Evolutionary conservation across 106 monocot species (phyloP).

Genomic region (Gastrodia elata): DNA sequence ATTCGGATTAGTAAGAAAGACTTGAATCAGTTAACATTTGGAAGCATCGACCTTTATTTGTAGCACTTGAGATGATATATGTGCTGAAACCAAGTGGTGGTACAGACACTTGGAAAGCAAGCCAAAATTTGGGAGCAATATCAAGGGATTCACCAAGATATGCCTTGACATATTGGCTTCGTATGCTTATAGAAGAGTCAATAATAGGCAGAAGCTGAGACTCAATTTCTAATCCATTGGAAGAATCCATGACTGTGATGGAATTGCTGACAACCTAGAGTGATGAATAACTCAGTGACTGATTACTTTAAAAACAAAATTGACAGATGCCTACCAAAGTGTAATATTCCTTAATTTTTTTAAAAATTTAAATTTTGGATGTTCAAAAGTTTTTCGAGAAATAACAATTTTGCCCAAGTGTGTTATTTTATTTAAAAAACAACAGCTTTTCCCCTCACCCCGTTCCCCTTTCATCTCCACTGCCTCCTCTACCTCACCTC

Average conservation of each 20-base stretch:
- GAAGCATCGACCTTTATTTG: constrained; percentile 34
- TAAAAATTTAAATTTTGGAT: too few species aligned
- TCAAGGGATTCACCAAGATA: constrained; percentile 49
- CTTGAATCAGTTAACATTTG: not conserved
- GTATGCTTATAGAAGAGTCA: constrained; percentile 25
- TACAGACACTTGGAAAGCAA: constrained; percentile 73
- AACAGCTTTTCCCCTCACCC: too few species aligned
- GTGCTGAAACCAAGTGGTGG: constrained; percentile 91
- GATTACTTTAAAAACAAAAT: not conserved
- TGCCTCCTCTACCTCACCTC: too few species aligned
- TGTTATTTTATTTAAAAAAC: too few species aligned
- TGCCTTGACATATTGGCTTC: constrained; percentile 54
- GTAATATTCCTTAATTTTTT: too few species aligned
- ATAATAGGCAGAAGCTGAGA: constrained; percentile 68
- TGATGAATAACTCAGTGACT: not conserved
- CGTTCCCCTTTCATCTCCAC: not conserved
- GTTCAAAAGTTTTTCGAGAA: too few species aligned
- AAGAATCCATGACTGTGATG: constrained; percentile 65
- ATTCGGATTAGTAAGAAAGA: not conserved
- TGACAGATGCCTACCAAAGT: not conserved
- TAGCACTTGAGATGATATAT: constrained; percentile 56
- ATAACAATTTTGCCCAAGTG: too few species aligned
- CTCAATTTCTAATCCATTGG: constrained; percentile 52
- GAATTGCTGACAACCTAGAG: constrained; percentile 58
- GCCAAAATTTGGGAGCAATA: constrained; percentile 69